A percentile compares a stretch with the other conserved stretches of the same genome.
Evolutionary conservation across 75 land plant species (phyloP).

Genomic region (Sequoia sempervirens): DNA sequence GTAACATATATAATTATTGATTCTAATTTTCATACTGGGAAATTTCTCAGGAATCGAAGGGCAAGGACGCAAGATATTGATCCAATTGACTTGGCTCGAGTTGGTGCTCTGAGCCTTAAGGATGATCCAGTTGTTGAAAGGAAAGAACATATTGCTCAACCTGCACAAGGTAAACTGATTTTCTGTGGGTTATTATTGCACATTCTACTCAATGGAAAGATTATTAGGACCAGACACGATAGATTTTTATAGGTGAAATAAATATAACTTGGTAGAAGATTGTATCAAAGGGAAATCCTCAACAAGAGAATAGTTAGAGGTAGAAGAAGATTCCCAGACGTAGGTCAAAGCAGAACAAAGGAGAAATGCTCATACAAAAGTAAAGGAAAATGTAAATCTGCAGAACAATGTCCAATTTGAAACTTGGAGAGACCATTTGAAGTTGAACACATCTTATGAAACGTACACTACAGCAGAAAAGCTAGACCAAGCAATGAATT

Average conservation of each 20-base stretch:
- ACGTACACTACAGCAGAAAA: background rate
- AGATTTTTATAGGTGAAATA: background rate
- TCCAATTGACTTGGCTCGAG: constrained; percentile 19
- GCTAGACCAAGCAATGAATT: background rate
- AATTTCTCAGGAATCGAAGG: constrained; percentile 20
- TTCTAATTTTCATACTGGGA: background rate
- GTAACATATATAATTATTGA: background rate
- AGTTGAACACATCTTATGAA: background rate
- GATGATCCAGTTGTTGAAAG: constrained; percentile 4
- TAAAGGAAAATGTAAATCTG: background rate
- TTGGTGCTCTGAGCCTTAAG: constrained; percentile 18
- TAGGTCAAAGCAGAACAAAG: background rate
- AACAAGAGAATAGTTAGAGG: background rate
- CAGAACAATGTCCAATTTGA: background rate
- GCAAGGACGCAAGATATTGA: constrained; percentile 23
- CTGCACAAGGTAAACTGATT: background rate
- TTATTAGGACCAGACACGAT: background rate
- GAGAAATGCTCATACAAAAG: background rate
- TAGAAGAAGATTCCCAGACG: background rate
- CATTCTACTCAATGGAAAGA: background rate
- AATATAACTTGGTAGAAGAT: background rate
- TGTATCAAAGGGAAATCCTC: background rate
- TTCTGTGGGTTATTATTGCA: background rate
- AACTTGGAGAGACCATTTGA: background rate
- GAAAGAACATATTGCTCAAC: background rate